These are phyloP conservation scores for Ophiocordyceps camponoti-leonardi DNA, from an alignment of 2,329 filamentous ascomycete genomes.

Conservation along the genomic window DNA sequence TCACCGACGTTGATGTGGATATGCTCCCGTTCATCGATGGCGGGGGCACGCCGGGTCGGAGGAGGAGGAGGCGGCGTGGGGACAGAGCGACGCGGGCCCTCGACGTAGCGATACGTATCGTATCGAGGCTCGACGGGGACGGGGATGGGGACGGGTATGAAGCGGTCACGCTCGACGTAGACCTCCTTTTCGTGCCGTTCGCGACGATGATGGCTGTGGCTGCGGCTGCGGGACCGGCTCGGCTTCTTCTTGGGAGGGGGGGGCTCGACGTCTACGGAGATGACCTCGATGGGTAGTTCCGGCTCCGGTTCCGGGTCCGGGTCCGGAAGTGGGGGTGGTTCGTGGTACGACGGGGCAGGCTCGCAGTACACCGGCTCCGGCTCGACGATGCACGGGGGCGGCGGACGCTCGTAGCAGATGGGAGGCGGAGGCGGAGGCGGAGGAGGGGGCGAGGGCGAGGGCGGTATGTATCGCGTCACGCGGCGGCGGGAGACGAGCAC, in stretches of 20 bases:
- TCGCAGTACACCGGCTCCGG: neutral
- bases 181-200: conserved; percentile 24
- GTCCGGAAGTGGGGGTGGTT: conserved; percentile 5
- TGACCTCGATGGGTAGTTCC: conserved; percentile 19
- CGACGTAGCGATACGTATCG: conserved; percentile 35
- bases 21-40: conserved; percentile 7
- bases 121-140: conserved; percentile 21
- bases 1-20: conserved; percentile 16
- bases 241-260: conserved; percentile 5
- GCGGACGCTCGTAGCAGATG: conserved; percentile 4
- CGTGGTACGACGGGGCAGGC: conserved; percentile 1
- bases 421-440: conserved; percentile 3
- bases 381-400: conserved; percentile 5
- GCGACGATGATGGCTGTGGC: conserved; percentile 12
- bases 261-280: conserved; percentile 19
- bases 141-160: conserved; percentile 26
- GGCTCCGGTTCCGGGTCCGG: conserved; percentile 9
- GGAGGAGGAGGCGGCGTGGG: conserved; percentile 9
- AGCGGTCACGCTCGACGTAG: conserved; percentile 32
- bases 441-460: conserved; percentile 7
- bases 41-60: conserved; percentile 14
- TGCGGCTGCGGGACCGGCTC: conserved; percentile 10
- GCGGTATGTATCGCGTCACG: conserved; percentile 21
- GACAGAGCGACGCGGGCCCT: conserved; percentile 22
- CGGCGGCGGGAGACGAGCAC: conserved; percentile 16